Base-by-base conservation (phyloP, 2,329 filamentous ascomycete species). In the Ophiognomonia clavigignenti-juglandacearum region DNA sequence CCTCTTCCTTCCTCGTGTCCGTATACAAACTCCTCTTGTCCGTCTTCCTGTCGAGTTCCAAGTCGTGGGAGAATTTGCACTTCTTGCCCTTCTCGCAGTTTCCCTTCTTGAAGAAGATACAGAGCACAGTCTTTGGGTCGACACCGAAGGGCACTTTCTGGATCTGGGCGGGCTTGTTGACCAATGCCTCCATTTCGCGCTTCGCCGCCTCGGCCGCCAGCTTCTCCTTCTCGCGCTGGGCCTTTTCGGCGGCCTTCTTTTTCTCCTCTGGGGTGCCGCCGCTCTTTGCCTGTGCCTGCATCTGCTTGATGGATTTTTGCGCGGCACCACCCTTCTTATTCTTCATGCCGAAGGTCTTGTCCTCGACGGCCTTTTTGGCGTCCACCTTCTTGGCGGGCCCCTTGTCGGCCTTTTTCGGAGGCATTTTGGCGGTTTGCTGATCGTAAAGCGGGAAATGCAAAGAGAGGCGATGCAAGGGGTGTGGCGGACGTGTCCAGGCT, bases 321-420 rank as follows among this genome's bases (percentile, higher is more conserved):
- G 90, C 92, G 43, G 82, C 84, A 48, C 82, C 86, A 57, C 93
- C 93, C 77, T 96, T 98, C 76, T 98, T 98, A 65, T 98, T 98
- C 74, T 98, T 98, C 93, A 98, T 97, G 60, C 93, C 93, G 77
- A 98, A 98, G 40, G 93, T 96, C 73, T 92, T 93, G 75, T 98
- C 93, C 54, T 93, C 89, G 54, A 90, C 87, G 37, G 75, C 61
- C 71, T 89, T 89, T 58, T 71, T 59, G 50, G 72, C 66, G 19
- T 71, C 64, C 39, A 47, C 45, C 70, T 82, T 82, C 65, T 70
- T 73, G 57, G 61, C 72, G 42, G 55, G 62, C 47, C 60, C 70
- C 56, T 80, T 74, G 46, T 79, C 74, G 48, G 69, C 65, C 59
- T 77, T 78, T 66, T 90, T 90, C 50, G 86, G 86, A 65, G 86